A percentile compares a stretch with the other conserved stretches of the same genome.
These are phyloP conservation scores for Chaetomiaceae sp. DNA, from an alignment of 2,329 filamentous ascomycete genomes.

Conservation along the genomic window DNA sequence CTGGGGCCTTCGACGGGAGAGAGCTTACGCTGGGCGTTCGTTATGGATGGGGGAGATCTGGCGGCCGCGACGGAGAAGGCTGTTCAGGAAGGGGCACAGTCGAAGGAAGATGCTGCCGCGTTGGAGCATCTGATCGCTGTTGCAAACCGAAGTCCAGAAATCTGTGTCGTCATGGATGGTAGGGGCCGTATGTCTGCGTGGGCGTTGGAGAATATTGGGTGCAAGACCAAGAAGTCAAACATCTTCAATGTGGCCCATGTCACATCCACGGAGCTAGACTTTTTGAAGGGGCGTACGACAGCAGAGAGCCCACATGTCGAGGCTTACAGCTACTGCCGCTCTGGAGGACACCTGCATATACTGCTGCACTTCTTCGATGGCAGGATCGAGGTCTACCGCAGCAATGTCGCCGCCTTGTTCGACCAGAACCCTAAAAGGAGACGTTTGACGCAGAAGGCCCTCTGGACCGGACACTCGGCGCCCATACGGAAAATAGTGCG, in stretches of 20 bases:
- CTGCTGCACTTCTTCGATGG: constrained; percentile 84
- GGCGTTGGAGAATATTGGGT: constrained; percentile 83
- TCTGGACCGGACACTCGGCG: constrained; percentile 80
- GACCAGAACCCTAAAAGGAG: constrained; percentile 61
- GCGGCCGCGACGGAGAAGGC: constrained; percentile 71
- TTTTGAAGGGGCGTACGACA: constrained; percentile 34
- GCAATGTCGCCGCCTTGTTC: constrained; percentile 73
- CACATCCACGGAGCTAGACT: constrained; percentile 51
- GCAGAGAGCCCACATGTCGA: constrained; percentile 51
- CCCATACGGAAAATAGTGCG: constrained; percentile 82
- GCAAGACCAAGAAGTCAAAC: constrained; percentile 60
- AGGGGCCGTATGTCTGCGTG: constrained; percentile 83
- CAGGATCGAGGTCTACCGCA: constrained; percentile 75
- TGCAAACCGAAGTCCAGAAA: constrained; percentile 78
- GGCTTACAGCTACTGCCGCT: constrained; percentile 68
- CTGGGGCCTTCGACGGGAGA: constrained; percentile 20
- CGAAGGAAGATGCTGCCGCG: constrained; percentile 60
- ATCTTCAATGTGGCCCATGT: constrained; percentile 86
- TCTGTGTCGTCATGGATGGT: constrained; percentile 82
- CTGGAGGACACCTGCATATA: constrained; percentile 63
- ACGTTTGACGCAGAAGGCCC: constrained; percentile 58
- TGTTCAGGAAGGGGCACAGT: constrained; percentile 56
- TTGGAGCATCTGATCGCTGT: constrained; percentile 82
- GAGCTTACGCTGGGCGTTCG: constrained; percentile 64
- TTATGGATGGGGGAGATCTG: constrained; percentile 79